Evolutionary conservation across 331 rosid species (phyloP).

Genomic region (Pyrus hybrid): DNA sequence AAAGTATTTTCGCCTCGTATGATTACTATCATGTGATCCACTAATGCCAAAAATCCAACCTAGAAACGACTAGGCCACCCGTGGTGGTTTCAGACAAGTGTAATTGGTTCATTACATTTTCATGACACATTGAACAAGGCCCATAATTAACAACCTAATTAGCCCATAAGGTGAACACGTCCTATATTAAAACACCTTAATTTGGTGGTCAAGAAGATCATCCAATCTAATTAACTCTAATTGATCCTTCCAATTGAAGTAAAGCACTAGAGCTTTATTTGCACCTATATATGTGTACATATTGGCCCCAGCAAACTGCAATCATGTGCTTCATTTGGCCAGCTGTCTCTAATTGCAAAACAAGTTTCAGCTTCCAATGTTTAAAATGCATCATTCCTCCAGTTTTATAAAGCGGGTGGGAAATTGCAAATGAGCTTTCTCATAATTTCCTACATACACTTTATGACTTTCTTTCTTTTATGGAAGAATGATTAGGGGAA

Average conservation of each 20-base stretch:
- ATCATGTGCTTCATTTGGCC: conserved; percentile 30
- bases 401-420: conserved; percentile 16
- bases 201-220: no score
- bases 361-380: conserved; percentile 25
- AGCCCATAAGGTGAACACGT: background rate
- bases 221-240: background rate
- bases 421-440: conserved; percentile 27
- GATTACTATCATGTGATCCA: no score
- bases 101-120: no score
- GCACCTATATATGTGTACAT: background rate
- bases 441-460: conserved; percentile 19
- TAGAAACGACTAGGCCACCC: no score
- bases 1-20: no score
- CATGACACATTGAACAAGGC: background rate
- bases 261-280: no score
- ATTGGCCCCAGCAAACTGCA: conserved; percentile 13
- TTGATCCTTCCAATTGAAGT: no score
- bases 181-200: no score
- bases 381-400: background rate
- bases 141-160: background rate
- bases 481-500: conserved; percentile 19
- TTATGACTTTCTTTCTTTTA: conserved; percentile 18
- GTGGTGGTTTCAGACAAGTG: no score
- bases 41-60: no score
- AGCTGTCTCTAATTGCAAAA: conserved; percentile 15